Evolutionary conservation across 2,329 filamentous ascomycete genomes (phyloP).

Genomic region (Calonectria hongkongensis): DNA sequence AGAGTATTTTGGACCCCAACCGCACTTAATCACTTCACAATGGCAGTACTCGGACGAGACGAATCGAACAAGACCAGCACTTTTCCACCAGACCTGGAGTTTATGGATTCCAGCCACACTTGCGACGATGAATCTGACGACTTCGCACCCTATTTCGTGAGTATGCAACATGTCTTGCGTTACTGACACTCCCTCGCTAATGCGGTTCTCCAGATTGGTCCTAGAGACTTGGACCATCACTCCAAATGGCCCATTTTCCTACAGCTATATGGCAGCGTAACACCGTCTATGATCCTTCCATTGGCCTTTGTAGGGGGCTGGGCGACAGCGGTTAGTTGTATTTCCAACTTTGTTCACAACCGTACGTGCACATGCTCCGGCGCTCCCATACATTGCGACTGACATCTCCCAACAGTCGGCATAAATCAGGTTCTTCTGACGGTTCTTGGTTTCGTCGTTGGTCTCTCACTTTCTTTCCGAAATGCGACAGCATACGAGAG

Average conservation of each 20-base stretch:
- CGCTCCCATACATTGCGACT: not conserved
- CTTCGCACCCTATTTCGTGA: not conserved
- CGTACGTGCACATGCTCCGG: slow-evolving; percentile 39
- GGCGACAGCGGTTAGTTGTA: slow-evolving; percentile 78
- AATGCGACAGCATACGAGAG: slow-evolving; percentile 85
- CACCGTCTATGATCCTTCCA: slow-evolving; percentile 83
- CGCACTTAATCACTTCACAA: not conserved
- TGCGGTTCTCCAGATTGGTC: slow-evolving; percentile 62
- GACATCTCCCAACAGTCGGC: slow-evolving; percentile 10
- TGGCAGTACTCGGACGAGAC: slow-evolving; percentile 9
- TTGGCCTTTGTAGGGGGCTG: slow-evolving; percentile 77
- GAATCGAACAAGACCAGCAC: not conserved
- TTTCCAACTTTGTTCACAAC: slow-evolving; percentile 68
- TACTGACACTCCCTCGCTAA: not conserved
- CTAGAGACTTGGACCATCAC: slow-evolving; percentile 81
- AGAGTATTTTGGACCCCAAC: not conserved
- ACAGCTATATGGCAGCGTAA: slow-evolving; percentile 82
- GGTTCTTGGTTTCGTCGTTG: slow-evolving; percentile 86
- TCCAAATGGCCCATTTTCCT: slow-evolving; percentile 85
- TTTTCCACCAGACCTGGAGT: slow-evolving; percentile 12
- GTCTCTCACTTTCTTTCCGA: slow-evolving; percentile 83
- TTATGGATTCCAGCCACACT: not conserved
- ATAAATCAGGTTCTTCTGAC: slow-evolving; percentile 74
- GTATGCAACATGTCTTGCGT: not conserved
- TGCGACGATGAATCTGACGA: not conserved